These are phyloP conservation scores for Daldinia childiae DNA, from an alignment of 495 filamentous ascomycete species.

Conservation along the genomic window DNA sequence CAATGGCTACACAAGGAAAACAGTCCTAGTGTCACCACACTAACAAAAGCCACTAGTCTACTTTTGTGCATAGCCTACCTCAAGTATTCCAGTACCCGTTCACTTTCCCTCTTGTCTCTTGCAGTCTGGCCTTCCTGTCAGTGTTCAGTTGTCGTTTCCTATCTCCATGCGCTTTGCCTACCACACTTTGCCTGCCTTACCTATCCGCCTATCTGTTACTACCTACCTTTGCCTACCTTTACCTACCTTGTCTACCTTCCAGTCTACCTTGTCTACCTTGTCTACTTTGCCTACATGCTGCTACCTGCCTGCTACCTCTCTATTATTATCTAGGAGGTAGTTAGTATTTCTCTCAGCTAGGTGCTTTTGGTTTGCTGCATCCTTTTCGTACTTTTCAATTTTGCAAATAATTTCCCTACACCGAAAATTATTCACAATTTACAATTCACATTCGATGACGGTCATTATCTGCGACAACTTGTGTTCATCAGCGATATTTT, in stretches of 20 bases:
- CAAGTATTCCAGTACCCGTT: conserved; percentile 16
- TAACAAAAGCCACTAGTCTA: conserved; percentile 30
- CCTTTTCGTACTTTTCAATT: conserved; percentile 36
- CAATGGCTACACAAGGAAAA: conserved; percentile 43
- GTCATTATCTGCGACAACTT: conserved; percentile 27
- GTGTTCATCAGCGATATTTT: conserved; percentile 32
- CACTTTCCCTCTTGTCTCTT: conserved; percentile 15
- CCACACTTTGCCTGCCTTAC: conserved; percentile 2
- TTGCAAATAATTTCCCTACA: conserved; percentile 34
- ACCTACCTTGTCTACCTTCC: too few species aligned
- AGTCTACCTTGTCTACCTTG: background rate
- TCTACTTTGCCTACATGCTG: background rate
- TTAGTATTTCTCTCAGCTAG: conserved; percentile 13
- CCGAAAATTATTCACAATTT: conserved; percentile 36
- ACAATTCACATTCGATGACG: conserved; percentile 31
- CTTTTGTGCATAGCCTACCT: conserved; percentile 32
- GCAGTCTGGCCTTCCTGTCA: conserved; percentile 20
- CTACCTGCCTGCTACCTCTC: conserved; percentile 12
- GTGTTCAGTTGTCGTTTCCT: conserved; percentile 21
- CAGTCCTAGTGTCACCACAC: conserved; percentile 44
- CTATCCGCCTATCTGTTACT: conserved; percentile 34
- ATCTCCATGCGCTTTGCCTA: conserved; percentile 31
- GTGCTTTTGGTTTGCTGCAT: conserved; percentile 38
- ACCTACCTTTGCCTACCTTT: too few species aligned
- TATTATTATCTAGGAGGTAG: conserved; percentile 24